Percentiles rank a stretch among this genome's conserved stretches.
Conservation (phyloP, 352 stramenopile genomes). For the Globisporangium orthogonon region DNA sequence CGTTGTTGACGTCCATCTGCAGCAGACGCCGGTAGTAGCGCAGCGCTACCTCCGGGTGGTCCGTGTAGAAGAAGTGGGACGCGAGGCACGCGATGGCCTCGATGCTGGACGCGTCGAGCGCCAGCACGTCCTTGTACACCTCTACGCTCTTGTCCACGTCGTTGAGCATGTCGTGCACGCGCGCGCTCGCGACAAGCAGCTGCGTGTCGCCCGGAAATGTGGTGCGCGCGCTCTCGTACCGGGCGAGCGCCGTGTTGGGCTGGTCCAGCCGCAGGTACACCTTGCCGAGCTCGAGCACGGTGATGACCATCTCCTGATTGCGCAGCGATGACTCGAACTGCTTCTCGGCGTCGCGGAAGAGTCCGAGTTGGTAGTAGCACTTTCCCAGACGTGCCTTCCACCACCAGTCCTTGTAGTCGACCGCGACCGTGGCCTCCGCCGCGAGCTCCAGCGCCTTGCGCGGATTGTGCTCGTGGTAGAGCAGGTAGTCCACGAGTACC, state of each 20-base stretch:
- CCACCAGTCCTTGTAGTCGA: slow-evolving; percentile 92
- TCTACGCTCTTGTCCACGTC: slow-evolving; percentile 69
- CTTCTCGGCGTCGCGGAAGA: slow-evolving; percentile 91
- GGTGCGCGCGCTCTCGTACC: slow-evolving; percentile 61
- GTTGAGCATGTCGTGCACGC: slow-evolving; percentile 92
- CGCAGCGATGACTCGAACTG: slow-evolving; percentile 88
- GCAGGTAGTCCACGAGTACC: slow-evolving; percentile 86
- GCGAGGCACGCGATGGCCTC: slow-evolving; percentile 90
- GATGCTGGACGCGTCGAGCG: slow-evolving; percentile 85
- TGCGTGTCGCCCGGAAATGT: slow-evolving; percentile 76
- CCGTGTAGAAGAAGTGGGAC: slow-evolving; percentile 92
- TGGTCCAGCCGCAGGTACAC: slow-evolving; percentile 93
- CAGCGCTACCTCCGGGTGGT: slow-evolving; percentile 89
- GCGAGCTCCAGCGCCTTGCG: slow-evolving; percentile 89
- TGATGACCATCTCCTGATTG: slow-evolving; percentile 87
- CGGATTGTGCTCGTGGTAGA: slow-evolving; percentile 92
- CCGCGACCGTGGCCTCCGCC: slow-evolving; percentile 82
- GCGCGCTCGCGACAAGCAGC: slow-evolving; percentile 80
- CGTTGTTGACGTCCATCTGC: slow-evolving; percentile 89
- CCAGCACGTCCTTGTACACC: slow-evolving; percentile 87
- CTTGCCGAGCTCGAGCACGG: slow-evolving; percentile 90
- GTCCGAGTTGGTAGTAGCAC: slow-evolving; percentile 92
- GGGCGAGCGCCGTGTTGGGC: slow-evolving; percentile 88
- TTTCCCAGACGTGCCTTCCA: slow-evolving; percentile 93
- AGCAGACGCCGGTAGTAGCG: slow-evolving; percentile 91